phyloP scores from a whole-genome alignment of 202 grass and related monocot species.

The Dendrocalamus latiflorus region DNA sequence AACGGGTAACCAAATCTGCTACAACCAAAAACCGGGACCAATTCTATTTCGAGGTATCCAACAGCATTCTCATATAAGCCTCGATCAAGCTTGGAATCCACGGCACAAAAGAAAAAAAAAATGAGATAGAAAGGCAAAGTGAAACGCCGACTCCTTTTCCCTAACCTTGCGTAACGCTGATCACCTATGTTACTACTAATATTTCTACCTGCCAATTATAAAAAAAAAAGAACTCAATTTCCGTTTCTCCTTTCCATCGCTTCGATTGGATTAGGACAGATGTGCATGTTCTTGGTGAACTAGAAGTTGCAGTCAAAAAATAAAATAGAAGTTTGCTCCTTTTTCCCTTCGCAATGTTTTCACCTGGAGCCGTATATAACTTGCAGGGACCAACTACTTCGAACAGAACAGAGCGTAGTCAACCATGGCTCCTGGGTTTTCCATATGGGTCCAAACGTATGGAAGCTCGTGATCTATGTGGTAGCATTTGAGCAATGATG shows the following conservation, averaged over 20 bases:
- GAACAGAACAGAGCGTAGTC: background rate
- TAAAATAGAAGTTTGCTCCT: slow-evolving; percentile 16
- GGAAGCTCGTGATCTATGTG: slow-evolving; percentile 16
- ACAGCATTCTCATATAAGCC: slow-evolving; percentile 27
- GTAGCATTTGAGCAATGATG: slow-evolving; percentile 12
- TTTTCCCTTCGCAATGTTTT: background rate
- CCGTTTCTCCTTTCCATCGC: slow-evolving; percentile 36
- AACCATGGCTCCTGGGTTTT: slow-evolving; percentile 16
- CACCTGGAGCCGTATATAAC: background rate
- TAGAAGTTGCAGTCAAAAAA: too few relatives aligned
- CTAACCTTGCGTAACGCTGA: background rate
- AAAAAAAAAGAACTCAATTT: background rate
- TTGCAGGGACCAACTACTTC: background rate
- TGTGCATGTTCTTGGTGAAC: too few relatives aligned
- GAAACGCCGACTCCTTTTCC: slow-evolving; percentile 33
- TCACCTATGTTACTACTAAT: slow-evolving; percentile 11
- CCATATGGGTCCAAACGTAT: slow-evolving; percentile 29
- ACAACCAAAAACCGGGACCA: background rate
- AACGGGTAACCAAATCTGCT: too few relatives aligned
- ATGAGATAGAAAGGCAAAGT: slow-evolving; percentile 36
- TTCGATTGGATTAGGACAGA: slow-evolving; percentile 28
- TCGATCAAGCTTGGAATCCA: slow-evolving; percentile 31
- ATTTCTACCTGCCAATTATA: slow-evolving; percentile 13
- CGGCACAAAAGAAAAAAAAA: slow-evolving; percentile 13
- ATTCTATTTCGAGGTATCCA: background rate